Evolutionary conservation across 768 basidiomycete species (phyloP).

Genomic region (Auriscalpium vulgare): DNA sequence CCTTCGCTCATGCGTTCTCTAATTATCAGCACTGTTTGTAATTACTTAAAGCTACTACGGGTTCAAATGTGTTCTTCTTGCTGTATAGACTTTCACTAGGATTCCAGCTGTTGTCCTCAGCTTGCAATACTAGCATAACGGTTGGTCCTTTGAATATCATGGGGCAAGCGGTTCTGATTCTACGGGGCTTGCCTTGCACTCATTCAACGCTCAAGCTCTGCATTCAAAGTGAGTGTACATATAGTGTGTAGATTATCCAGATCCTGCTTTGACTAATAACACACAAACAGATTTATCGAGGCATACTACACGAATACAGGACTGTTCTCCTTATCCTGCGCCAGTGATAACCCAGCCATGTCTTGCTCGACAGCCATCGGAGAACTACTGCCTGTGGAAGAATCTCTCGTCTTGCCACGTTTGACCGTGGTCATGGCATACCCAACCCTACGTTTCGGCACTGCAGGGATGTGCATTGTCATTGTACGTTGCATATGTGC

Average conservation of each 20-base stretch:
- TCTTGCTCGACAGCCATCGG: background rate
- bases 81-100: background rate
- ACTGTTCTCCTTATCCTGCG: background rate
- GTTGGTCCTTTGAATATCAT: background rate
- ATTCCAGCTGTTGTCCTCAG: background rate
- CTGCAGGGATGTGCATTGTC: background rate
- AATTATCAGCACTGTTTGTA: too few species aligned
- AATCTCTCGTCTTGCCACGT: background rate
- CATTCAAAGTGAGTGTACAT: too few species aligned
- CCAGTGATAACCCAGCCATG: too few species aligned
- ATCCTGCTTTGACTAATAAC: background rate
- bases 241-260: too few species aligned
- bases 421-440: background rate
- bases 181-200: too few species aligned
- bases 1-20: too few species aligned
- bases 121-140: background rate
- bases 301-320: background rate
- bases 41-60: background rate
- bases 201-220: too few species aligned
- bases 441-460: background rate
- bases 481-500: background rate
- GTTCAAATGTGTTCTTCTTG: background rate
- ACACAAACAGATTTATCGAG: background rate
- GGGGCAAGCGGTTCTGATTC: background rate
- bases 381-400: background rate